Conservation (phyloP, 1,284 basidiomycete genomes). For the Pyrrhoderma lamaoense region DNA sequence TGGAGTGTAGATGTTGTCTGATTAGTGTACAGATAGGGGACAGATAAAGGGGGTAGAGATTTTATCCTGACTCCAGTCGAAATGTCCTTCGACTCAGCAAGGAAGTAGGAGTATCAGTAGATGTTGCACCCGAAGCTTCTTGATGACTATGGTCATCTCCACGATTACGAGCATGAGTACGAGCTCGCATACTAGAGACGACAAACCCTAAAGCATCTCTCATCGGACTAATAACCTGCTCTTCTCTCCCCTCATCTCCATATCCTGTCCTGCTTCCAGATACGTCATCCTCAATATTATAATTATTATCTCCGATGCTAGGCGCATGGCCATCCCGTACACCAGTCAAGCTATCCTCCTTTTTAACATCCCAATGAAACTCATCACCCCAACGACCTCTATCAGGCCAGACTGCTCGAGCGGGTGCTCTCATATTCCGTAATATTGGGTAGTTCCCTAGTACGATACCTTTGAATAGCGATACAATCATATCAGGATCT, state of each 20-base stretch:
- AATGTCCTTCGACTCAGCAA: too few relatives aligned
- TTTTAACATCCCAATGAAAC: too few relatives aligned
- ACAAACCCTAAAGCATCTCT: constrained; percentile 7
- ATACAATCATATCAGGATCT: constrained; percentile 28
- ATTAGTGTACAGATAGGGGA: too few relatives aligned
- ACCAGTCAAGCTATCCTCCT: too few relatives aligned
- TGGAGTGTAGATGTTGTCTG: too few relatives aligned
- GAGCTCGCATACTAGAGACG: constrained; percentile 1
- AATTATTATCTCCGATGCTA: not conserved
- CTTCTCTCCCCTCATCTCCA: too few relatives aligned
- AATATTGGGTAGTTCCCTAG: constrained; percentile 42
- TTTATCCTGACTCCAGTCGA: too few relatives aligned
- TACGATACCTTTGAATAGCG: constrained; percentile 43
- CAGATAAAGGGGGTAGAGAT: too few relatives aligned
- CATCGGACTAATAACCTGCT: not conserved
- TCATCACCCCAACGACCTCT: constrained; percentile 14
- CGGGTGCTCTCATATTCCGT: constrained; percentile 24
- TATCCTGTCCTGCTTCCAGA: not conserved
- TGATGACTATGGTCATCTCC: too few relatives aligned
- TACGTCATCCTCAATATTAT: not conserved
- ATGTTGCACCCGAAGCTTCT: too few relatives aligned
- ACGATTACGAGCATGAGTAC: too few relatives aligned
- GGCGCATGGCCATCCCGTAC: not conserved
- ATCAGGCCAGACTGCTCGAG: constrained; percentile 27
- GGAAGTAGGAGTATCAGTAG: too few relatives aligned